phyloP scores from a whole-genome alignment of 345 rosid genomes.

The Aegle marmelos region DNA sequence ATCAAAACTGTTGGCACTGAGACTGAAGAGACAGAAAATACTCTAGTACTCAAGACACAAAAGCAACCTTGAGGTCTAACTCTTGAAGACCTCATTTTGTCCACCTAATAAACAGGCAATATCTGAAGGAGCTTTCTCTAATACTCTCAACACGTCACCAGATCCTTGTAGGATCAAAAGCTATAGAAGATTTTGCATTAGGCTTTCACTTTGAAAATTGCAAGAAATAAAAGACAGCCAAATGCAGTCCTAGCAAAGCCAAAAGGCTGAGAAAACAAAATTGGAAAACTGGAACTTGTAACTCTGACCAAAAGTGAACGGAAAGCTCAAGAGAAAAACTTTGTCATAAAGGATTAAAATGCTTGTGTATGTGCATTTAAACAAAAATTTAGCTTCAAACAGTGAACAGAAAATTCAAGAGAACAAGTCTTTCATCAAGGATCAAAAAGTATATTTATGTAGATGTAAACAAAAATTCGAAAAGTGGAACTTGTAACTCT shows the following conservation, averaged over 20 bases:
- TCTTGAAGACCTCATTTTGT: neutral
- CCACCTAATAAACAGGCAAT: neutral
- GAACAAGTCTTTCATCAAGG: neutral
- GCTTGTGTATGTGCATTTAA: too few species aligned
- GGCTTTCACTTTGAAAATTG: neutral
- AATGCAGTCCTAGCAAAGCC: neutral
- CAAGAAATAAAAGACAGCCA: neutral
- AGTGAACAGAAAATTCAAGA: neutral
- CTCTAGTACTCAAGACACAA: neutral
- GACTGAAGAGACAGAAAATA: neutral
- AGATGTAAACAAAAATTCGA: neutral
- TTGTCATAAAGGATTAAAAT: neutral
- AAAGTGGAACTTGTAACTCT: neutral
- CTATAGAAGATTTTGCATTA: neutral
- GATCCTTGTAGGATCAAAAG: neutral
- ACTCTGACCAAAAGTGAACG: neutral
- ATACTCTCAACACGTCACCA: neutral
- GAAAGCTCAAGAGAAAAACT: neutral
- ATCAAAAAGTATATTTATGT: too few species aligned
- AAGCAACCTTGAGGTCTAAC: neutral
- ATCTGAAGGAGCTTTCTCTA: neutral
- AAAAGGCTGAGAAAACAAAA: neutral
- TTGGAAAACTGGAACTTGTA: neutral
- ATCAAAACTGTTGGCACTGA: neutral
- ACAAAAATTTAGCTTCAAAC: too few species aligned